Evolutionary conservation across 2,329 filamentous ascomycete genomes (phyloP).

Genomic region (Phyllosticta citribraziliensis): DNA sequence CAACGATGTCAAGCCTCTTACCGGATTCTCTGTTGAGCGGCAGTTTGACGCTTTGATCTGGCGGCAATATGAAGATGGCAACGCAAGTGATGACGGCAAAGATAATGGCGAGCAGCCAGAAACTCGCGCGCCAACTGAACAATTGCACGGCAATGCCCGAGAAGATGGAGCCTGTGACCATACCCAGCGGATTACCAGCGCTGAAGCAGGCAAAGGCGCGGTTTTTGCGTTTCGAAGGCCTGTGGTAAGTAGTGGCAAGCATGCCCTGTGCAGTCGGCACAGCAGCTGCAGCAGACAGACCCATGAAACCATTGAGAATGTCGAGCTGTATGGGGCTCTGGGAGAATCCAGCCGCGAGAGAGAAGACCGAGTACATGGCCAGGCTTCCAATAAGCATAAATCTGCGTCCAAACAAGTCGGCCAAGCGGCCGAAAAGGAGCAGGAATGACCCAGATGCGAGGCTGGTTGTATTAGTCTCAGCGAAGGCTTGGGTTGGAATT

Average conservation of each 20-base stretch:
- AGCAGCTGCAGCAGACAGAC: conserved; percentile 53
- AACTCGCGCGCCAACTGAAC: conserved; percentile 54
- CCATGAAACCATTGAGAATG: conserved; percentile 53
- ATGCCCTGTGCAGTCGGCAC: conserved; percentile 56
- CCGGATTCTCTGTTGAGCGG: conserved; percentile 38
- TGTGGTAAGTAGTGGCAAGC: conserved; percentile 53
- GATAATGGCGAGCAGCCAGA: conserved; percentile 53
- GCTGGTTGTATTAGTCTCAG: conserved; percentile 20
- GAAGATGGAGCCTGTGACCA: conserved; percentile 49
- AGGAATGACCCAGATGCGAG: conserved; percentile 56
- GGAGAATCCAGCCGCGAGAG: conserved; percentile 50
- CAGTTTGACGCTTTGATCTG: conserved; percentile 39
- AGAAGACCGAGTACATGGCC: conserved; percentile 47
- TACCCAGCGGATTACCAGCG: conserved; percentile 48
- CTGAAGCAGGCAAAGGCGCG: conserved; percentile 54
- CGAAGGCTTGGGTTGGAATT: not conserved
- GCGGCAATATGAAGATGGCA: conserved; percentile 53
- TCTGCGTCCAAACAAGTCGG: conserved; percentile 57
- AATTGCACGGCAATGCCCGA: conserved; percentile 52
- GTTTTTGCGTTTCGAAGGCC: conserved; percentile 53
- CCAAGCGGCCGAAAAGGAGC: conserved; percentile 55
- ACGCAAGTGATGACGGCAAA: conserved; percentile 50
- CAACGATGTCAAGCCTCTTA: conserved; percentile 51
- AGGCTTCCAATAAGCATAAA: conserved; percentile 51
- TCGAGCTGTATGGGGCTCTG: conserved; percentile 50